These are phyloP conservation scores for Nicotiana obtusifolia DNA, from an alignment of 257 asterid genomes.

Conservation along the genomic window DNA sequence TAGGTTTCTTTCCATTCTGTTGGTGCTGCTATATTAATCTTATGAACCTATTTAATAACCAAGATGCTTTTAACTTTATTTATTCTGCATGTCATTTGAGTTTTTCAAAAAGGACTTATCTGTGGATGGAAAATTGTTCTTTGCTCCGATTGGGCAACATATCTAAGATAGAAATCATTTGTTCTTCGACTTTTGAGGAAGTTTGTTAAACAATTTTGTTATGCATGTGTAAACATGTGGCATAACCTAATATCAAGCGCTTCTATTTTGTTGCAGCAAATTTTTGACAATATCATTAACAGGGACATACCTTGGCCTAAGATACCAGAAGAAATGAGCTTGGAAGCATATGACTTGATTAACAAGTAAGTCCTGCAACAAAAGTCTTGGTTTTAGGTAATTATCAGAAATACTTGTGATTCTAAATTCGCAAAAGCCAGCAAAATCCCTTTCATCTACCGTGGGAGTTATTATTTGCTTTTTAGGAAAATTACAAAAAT, in stretches of 20 bases:
- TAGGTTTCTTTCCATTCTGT: not conserved
- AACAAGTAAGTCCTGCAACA: conserved; percentile 59
- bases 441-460: not conserved
- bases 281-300: conserved; percentile 83
- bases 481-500: not conserved
- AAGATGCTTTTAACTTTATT: not conserved
- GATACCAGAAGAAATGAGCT: conserved; percentile 87
- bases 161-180: not conserved
- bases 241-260: not conserved
- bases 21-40: not conserved
- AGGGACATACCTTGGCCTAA: conserved; percentile 95
- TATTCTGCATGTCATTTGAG: not conserved
- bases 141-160: not conserved
- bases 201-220: not conserved
- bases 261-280: conserved; percentile 57
- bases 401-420: not conserved
- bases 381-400: not conserved
- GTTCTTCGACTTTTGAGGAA: not conserved
- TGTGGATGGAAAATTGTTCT: not conserved
- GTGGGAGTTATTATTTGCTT: not conserved
- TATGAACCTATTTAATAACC: not conserved
- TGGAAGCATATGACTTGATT: conserved; percentile 73
- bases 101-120: not conserved
- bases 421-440: not conserved
- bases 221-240: not conserved